These are phyloP conservation scores for Aeschynomene evenia DNA, from an alignment of 306 rosid genomes.

Conservation along the genomic window DNA sequence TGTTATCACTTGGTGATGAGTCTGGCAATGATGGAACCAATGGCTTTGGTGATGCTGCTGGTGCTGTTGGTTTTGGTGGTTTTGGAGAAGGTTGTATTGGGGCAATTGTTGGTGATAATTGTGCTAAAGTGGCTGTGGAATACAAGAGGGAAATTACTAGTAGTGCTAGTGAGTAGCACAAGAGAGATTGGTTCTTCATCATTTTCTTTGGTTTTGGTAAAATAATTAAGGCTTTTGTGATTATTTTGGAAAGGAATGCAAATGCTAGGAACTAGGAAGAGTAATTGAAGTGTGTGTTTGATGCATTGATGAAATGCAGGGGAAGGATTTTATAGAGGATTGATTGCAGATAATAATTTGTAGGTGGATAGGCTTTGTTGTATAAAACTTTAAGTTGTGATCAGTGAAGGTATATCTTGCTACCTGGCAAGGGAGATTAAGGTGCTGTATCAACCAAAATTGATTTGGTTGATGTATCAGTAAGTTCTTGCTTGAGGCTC, in stretches of 20 bases:
- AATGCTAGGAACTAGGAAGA: background rate
- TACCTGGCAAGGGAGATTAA: background rate
- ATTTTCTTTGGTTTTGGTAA: background rate
- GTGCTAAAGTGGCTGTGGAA: conserved; percentile 34
- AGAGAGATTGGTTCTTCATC: conserved; percentile 23
- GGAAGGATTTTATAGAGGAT: background rate
- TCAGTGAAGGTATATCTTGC: background rate
- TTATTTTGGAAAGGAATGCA: background rate
- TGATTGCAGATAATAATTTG: background rate
- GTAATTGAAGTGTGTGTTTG: background rate
- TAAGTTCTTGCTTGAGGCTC: background rate
- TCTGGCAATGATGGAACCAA: conserved; percentile 41
- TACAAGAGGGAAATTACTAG: conserved; percentile 10
- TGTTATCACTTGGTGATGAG: conserved; percentile 33
- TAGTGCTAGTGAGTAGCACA: conserved; percentile 28
- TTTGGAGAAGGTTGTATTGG: conserved; percentile 36
- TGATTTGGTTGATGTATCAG: background rate
- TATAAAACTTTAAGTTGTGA: background rate
- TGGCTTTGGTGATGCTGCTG: conserved; percentile 33
- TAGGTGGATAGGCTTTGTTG: background rate
- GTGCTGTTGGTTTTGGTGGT: background rate
- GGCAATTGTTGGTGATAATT: conserved; percentile 40
- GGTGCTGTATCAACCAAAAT: conserved; percentile 14
- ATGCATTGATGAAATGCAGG: background rate
- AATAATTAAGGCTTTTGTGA: background rate